These are phyloP conservation scores for Citrus glauca DNA, from an alignment of 345 rosid genomes.

Conservation along the genomic window DNA sequence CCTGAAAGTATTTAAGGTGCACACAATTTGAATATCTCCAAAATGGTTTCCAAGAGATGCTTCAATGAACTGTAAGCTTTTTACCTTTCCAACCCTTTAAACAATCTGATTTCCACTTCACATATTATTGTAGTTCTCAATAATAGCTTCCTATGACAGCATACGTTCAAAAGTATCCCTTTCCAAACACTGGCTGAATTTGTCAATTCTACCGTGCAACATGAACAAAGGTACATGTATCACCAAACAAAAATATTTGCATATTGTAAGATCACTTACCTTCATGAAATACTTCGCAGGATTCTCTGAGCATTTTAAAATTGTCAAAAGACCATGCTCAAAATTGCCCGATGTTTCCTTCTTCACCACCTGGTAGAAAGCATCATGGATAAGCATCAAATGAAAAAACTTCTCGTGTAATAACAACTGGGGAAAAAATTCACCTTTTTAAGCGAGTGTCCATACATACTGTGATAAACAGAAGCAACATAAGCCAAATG, in stretches of 20 bases:
- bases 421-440: background rate
- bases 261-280: constrained; percentile 26
- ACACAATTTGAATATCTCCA: too few relatives aligned
- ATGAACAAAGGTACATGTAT: background rate
- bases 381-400: background rate
- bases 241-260: background rate
- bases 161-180: background rate
- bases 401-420: background rate
- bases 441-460: constrained; percentile 56
- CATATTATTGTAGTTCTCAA: background rate
- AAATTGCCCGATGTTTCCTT: constrained; percentile 61
- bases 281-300: constrained; percentile 53
- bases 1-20: too few relatives aligned
- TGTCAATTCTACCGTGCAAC: background rate
- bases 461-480: constrained; percentile 44
- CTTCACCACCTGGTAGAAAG: constrained; percentile 48
- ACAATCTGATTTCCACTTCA: background rate
- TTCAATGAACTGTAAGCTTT: too few relatives aligned
- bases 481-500: constrained; percentile 48
- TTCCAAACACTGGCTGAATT: background rate
- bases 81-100: background rate
- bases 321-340: constrained; percentile 44
- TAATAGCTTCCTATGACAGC: background rate
- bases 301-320: constrained; percentile 49
- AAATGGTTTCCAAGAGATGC: too few relatives aligned